phyloP scores from a whole-genome alignment of 1,284 basidiomycete species.

The Leccinum pachyderme region DNA sequence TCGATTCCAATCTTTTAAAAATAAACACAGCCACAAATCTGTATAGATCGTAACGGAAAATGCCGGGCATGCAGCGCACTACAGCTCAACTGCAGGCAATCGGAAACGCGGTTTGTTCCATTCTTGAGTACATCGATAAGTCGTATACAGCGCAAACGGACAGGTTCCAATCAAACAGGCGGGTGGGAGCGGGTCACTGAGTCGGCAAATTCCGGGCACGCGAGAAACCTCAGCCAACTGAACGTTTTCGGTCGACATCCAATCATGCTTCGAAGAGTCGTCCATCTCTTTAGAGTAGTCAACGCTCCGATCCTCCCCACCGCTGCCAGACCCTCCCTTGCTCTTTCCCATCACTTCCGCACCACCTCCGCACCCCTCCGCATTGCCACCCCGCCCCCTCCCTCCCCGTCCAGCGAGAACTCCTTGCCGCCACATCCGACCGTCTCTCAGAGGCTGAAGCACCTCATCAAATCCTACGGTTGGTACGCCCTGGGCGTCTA shows the following conservation, averaged over 20 bases:
- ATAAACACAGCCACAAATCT: slow-evolving; percentile 21
- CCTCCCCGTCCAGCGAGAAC: not conserved
- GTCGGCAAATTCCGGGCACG: not conserved
- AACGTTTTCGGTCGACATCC: not conserved
- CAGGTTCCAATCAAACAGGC: not conserved
- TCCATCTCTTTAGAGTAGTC: slow-evolving; percentile 27
- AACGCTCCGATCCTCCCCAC: slow-evolving; percentile 47
- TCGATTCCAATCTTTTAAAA: slow-evolving; percentile 9
- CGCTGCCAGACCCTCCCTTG: slow-evolving; percentile 26
- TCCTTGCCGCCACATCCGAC: slow-evolving; percentile 38
- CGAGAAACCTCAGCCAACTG: not conserved
- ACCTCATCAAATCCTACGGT: slow-evolving; percentile 88
- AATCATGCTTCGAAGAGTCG: slow-evolving; percentile 24
- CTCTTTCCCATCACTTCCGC: slow-evolving; percentile 46
- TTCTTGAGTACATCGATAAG: not conserved
- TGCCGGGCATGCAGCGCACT: slow-evolving; percentile 5
- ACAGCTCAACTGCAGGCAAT: not conserved
- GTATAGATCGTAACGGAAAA: slow-evolving; percentile 23
- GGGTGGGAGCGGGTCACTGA: not conserved
- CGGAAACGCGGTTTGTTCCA: not conserved
- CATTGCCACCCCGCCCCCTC: slow-evolving; percentile 23
- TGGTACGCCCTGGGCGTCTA: slow-evolving; percentile 93
- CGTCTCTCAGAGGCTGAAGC: slow-evolving; percentile 75
- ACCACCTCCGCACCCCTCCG: slow-evolving; percentile 45
- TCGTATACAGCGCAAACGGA: not conserved